Evolutionary conservation across 257 asterid species (phyloP), one percentile per base, ranked within the genome.

Genomic region (Verbascum thapsus): DNA sequence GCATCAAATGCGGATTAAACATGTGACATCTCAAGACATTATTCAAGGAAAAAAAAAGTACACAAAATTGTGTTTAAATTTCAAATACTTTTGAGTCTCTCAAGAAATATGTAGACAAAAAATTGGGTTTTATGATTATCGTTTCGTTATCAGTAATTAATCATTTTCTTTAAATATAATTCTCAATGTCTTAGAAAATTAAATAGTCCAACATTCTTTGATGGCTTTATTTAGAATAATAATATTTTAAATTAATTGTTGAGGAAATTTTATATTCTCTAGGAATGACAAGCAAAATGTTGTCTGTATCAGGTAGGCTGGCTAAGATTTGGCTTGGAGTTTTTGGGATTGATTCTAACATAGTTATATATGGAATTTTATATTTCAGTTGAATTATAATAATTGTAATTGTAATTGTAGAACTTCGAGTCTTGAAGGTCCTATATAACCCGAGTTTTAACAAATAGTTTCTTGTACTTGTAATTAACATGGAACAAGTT

Each of bases 1-100:
- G 85, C 94, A 74, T 74, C 78, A 59, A 83, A 82, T 43, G 72
- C 87, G 94, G 94, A 64, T 64, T 75, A 53, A 71, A 76, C 97
- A 90, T 77, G 95, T 85, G 95, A 69, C 86, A 69, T 53, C 44
- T 70, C 41, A 55, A 23, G 35, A 40, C n/a, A n/a, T n/a, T n/a
- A n/a, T n/a, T n/a, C n/a, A n/a, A 16, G 61, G n/a, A n/a, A n/a
- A n/a, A 57, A 42, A 35, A 57, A 57, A 68, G 8, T 69, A 42
- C 64, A 70, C 64, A 38, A 39, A 22, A 30, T 35, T 73, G 77
- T 53, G 76, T 69, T 70, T 54, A 35, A 6, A 48, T 69, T 76
- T 75, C 79, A 81, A 76, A 81, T 69, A 15, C 73, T 85, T n/a
- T 26, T 69, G 91, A 70, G 86, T 59, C 66, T 86, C 75, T 84